A percentile compares a stretch with the other conserved stretches of the same genome.
Conservation (phyloP, 1,139 yeast species). For the Blastobotrys buckinghamii region DNA sequence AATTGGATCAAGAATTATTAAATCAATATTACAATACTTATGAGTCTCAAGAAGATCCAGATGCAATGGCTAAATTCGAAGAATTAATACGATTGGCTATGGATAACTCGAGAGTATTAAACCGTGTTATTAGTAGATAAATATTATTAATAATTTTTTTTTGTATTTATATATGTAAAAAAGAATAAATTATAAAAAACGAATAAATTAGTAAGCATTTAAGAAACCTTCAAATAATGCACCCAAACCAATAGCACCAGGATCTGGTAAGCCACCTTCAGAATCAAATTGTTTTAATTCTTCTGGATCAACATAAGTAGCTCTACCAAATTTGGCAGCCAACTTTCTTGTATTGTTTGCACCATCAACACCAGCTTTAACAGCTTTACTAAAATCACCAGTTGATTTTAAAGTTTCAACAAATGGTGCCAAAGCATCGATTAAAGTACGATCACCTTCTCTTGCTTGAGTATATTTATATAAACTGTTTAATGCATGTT, state of each 20-base stretch:
- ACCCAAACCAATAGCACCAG: conserved; percentile 62
- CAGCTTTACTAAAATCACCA: conserved; percentile 52
- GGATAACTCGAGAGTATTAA: conserved; percentile 27
- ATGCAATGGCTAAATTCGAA: conserved; percentile 33
- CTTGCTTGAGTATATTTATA: conserved; percentile 85
- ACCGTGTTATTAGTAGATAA: conserved; percentile 7
- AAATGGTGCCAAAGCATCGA: conserved; percentile 86
- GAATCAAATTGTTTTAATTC: conserved; percentile 40
- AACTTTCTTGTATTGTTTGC: conserved; percentile 68
- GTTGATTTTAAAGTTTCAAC: conserved; percentile 52
- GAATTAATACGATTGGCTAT: conserved; percentile 31
- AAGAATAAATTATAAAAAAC: not conserved
- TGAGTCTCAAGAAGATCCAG: conserved; percentile 21
- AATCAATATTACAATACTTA: conserved; percentile 52
- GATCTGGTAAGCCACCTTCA: conserved; percentile 67
- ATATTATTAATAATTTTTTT: not conserved
- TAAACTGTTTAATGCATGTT: conserved; percentile 53
- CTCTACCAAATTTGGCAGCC: conserved; percentile 87
- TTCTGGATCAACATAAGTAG: conserved; percentile 73
- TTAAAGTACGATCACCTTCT: conserved; percentile 81
- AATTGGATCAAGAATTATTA: conserved; percentile 61
- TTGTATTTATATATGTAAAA: not conserved
- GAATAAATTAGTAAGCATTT: conserved; percentile 12
- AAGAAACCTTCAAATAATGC: conserved; percentile 28
- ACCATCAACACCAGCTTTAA: conserved; percentile 63